phyloP scores from a whole-genome alignment of 805 yeast species.

The Cyberlindnera misumaiensis region DNA sequence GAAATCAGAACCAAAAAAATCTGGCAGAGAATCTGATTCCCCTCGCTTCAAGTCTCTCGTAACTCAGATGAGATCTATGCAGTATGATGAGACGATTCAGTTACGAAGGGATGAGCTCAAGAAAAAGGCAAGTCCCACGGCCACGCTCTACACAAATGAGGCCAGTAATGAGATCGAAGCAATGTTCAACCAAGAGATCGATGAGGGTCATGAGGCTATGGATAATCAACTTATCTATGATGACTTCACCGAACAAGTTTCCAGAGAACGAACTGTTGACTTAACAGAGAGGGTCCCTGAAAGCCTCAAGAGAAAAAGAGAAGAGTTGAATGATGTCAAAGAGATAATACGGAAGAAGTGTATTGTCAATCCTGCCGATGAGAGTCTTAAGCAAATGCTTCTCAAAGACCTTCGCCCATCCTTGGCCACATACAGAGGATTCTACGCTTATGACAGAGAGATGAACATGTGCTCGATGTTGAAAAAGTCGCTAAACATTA shows the following conservation, averaged over 20 bases:
- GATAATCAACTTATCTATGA: constrained; percentile 20
- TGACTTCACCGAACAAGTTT: constrained; percentile 31
- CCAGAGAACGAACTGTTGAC: constrained; percentile 26
- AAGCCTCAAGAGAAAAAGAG: constrained; percentile 1
- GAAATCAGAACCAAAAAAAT: neutral
- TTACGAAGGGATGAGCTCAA: constrained; percentile 10
- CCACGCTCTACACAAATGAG: constrained; percentile 67
- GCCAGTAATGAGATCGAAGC: constrained; percentile 68
- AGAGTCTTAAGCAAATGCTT: constrained; percentile 30
- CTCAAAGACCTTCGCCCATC: constrained; percentile 34
- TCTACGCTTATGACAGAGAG: constrained; percentile 24
- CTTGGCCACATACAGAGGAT: constrained; percentile 26
- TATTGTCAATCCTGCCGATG: constrained; percentile 41
- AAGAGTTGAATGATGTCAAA: constrained; percentile 2
- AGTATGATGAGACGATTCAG: constrained; percentile 19
- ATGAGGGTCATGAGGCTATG: constrained; percentile 19
- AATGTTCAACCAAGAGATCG: constrained; percentile 62
- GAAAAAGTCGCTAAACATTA: constrained; percentile 30
- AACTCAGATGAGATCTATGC: constrained; percentile 1
- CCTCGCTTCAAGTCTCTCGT: constrained; percentile 9
- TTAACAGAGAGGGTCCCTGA: constrained; percentile 25
- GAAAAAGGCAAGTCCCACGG: constrained; percentile 61
- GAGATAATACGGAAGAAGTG: constrained; percentile 8
- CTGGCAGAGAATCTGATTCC: constrained; percentile 1
- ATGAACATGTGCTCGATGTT: constrained; percentile 30